Evolutionary conservation across 768 basidiomycete species (phyloP).

Genomic region (Cantharellus anzutake): DNA sequence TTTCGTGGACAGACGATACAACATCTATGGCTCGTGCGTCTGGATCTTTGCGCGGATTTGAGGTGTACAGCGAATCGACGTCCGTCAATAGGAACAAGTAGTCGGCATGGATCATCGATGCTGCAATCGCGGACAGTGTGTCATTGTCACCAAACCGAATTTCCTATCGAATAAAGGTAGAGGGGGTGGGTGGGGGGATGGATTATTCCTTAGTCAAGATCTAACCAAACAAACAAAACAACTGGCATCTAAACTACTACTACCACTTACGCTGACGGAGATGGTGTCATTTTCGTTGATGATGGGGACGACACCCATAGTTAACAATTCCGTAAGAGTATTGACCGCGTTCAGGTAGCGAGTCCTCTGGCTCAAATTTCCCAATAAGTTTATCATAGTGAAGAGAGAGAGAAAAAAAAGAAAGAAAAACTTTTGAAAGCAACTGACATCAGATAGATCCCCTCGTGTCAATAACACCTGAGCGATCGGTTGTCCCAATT

Average conservation of each 20-base stretch:
- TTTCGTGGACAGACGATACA: slow-evolving; percentile 65
- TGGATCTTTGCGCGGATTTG: slow-evolving; percentile 86
- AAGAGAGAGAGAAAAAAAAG: not conserved
- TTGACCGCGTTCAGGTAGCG: slow-evolving; percentile 94
- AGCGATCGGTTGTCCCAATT: slow-evolving; percentile 86
- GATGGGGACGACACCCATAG: slow-evolving; percentile 91
- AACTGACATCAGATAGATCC: slow-evolving; percentile 84
- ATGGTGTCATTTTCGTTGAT: slow-evolving; percentile 99
- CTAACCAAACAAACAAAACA: not conserved
- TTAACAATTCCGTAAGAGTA: slow-evolving; percentile 77
- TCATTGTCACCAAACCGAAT: slow-evolving; percentile 99
- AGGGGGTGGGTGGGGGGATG: too few relatives aligned
- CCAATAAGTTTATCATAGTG: not conserved
- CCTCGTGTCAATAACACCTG: slow-evolving; percentile 87
- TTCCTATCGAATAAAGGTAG: slow-evolving; percentile 39
- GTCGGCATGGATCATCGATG: slow-evolving; percentile 95
- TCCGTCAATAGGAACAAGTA: slow-evolving; percentile 94
- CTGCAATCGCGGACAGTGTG: slow-evolving; percentile 90
- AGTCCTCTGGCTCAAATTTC: slow-evolving; percentile 41
- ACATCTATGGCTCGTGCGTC: slow-evolving; percentile 59
- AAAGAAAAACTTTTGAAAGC: slow-evolving; percentile 4
- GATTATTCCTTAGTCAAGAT: not conserved
- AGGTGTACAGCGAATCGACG: slow-evolving; percentile 87
- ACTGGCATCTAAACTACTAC: slow-evolving; percentile 10
- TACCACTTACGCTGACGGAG: slow-evolving; percentile 66